Evolutionary conservation across 306 rosid species (phyloP).

Genomic region (Prosopis cineraria): DNA sequence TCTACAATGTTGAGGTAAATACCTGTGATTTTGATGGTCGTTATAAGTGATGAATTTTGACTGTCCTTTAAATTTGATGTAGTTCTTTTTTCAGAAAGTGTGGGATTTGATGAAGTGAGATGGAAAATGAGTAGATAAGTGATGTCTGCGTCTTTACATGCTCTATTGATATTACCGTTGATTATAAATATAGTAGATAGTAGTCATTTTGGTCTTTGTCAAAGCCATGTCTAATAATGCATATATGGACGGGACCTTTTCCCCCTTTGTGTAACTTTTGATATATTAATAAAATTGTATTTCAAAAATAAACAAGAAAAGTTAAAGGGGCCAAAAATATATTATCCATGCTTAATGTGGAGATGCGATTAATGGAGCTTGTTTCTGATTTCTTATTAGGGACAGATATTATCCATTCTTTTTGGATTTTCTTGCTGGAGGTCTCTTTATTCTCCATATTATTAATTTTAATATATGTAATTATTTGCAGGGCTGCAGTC

Average conservation of each 20-base stretch:
- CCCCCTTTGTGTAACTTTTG: neutral
- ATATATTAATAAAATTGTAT: slow-evolving; percentile 15
- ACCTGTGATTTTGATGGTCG: slow-evolving; percentile 12
- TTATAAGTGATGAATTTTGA: neutral
- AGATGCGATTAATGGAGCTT: neutral
- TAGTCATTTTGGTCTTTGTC: slow-evolving; percentile 5
- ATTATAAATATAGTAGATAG: slow-evolving; percentile 19
- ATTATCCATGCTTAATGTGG: neutral
- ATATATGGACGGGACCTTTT: slow-evolving; percentile 1
- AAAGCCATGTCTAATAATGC: slow-evolving; percentile 14
- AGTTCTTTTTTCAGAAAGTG: slow-evolving; percentile 18
- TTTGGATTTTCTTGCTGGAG: slow-evolving; percentile 19
- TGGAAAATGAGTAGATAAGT: slow-evolving; percentile 20
- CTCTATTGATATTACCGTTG: neutral
- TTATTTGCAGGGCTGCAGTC: slow-evolving; percentile 80
- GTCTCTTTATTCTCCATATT: slow-evolving; percentile 17
- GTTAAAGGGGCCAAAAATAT: neutral
- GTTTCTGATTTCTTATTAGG: slow-evolving; percentile 1
- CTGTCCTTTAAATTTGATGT: neutral
- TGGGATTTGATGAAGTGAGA: slow-evolving; percentile 12
- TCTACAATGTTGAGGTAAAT: slow-evolving; percentile 88
- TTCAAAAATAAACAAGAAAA: neutral
- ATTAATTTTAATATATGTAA: slow-evolving; percentile 28
- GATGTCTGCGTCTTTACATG: neutral
- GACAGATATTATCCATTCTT: neutral